These are phyloP conservation scores for Acrasis kona DNA, from an alignment of 78 protist species.

Conservation along the genomic window DNA sequence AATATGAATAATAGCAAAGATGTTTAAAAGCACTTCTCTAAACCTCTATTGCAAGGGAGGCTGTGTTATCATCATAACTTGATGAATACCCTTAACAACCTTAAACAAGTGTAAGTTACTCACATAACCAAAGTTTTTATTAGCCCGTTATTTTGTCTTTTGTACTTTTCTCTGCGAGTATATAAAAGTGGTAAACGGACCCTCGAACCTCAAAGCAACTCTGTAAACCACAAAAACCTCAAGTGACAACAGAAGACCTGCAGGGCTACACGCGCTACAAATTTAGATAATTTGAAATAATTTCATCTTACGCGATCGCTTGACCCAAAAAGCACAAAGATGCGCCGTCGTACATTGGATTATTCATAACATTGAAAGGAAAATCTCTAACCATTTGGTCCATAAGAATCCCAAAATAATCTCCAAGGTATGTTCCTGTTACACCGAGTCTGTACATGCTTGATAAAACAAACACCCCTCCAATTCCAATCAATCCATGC, in stretches of 20 bases:
- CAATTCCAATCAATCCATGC: conserved; percentile 12
- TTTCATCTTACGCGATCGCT: conserved; percentile 9
- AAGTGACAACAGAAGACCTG: conserved; percentile 1
- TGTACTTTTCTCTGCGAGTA: neutral
- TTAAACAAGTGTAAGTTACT: no score
- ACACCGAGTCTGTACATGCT: conserved; percentile 52
- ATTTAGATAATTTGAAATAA: neutral
- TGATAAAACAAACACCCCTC: conserved; percentile 38
- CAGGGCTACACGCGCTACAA: neutral
- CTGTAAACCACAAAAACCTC: neutral
- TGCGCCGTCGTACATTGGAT: conserved; percentile 81
- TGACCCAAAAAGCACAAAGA: conserved; percentile 45
- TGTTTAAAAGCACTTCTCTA: no score
- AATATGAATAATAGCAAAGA: no score
- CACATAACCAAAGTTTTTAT: no score
- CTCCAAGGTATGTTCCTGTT: conserved; percentile 79
- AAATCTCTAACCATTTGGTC: conserved; percentile 58
- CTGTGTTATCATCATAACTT: no score
- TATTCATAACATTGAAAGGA: conserved; percentile 61
- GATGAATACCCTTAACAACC: no score
- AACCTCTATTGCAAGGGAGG: no score
- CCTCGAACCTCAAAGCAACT: neutral
- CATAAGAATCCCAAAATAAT: conserved; percentile 79
- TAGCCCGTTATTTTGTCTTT: neutral
- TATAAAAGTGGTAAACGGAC: conserved; percentile 1